Conservation (phyloP, 192 early-diverging fungal species). For the Coemansia sp. region DNA sequence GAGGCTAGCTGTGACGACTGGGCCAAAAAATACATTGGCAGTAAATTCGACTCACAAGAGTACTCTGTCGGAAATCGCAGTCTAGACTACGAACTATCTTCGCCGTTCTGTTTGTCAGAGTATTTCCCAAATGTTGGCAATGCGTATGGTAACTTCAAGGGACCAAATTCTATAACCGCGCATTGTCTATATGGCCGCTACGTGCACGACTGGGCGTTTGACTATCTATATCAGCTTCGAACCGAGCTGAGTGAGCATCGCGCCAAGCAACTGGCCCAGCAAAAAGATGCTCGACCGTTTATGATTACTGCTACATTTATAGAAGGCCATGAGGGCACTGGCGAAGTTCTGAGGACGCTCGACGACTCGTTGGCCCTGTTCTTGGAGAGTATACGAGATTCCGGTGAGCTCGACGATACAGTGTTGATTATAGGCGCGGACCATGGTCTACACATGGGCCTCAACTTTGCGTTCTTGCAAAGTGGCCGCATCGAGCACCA, state of each 20-base stretch:
- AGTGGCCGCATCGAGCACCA: slow-evolving; percentile 52
- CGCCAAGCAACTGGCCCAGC: background rate
- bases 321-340: slow-evolving; percentile 54
- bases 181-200: slow-evolving; percentile 48
- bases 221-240: slow-evolving; percentile 41
- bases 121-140: slow-evolving; percentile 53
- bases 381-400: slow-evolving; percentile 26
- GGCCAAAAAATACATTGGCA: slow-evolving; percentile 49
- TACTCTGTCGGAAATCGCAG: slow-evolving; percentile 42
- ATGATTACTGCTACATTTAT: slow-evolving; percentile 38
- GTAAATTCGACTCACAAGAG: slow-evolving; percentile 18
- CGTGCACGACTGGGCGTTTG: slow-evolving; percentile 51
- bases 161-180: slow-evolving; percentile 38
- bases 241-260: slow-evolving; percentile 15
- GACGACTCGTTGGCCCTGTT: slow-evolving; percentile 33
- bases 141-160: slow-evolving; percentile 60
- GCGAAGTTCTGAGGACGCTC: slow-evolving; percentile 41
- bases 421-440: slow-evolving; percentile 36
- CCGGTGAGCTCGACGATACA: slow-evolving; percentile 46
- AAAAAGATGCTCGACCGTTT: slow-evolving; percentile 22
- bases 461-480: slow-evolving; percentile 48
- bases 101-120: slow-evolving; percentile 62
- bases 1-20: slow-evolving; percentile 61
- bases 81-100: slow-evolving; percentile 59
- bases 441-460: slow-evolving; percentile 53